Evolutionary conservation across 2,329 filamentous ascomycete genomes (phyloP), one percentile per base, ranked within the genome.

Genomic region (Penicillium hesseltinei): DNA sequence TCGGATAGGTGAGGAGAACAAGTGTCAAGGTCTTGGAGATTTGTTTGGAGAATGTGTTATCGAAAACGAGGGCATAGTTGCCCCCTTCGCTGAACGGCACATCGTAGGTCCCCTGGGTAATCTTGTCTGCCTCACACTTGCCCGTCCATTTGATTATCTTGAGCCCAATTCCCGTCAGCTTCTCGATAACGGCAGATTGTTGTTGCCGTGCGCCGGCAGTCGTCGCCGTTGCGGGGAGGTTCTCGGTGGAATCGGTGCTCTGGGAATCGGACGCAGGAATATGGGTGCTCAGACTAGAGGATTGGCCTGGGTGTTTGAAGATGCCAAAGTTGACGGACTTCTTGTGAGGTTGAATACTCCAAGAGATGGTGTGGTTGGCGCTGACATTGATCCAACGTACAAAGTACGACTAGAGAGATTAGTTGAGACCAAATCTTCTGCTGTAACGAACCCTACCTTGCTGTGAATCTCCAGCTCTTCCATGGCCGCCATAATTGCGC

Each of bases 301-400:
- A 74, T 63, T 84, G 88, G 64, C 92, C 92, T 2, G 94, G 93
- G 74, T 97, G 94, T 74, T 97, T 97, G 77, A 99, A 95, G 70
- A 99, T 89, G 71, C 92, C 94, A 74, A 99, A 96, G 78, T 97
- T 97, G 76, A 99, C 89, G 58, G 93, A 97, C 78, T 97, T 97
- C 80, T 96, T 97, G 75, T 97, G 92, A 43, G 94, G 94, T 72
- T 97, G 92, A 39, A 99, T 86, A 70, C 91, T 97, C 94, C 94
- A 99, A 17, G 92, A 96, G 68, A 99, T 92, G 50, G 92, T 96
- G 75, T 96, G 88, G 53, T 89, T 89, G 62, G 91, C 88, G 55
- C 92, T 88, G 66, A 97, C 93, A 72, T 91, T 89, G 66, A 97
- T 90, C 93, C 94, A 99, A 71, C 94, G 91, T 56, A 99, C 91